Evolutionary conservation across 225 moss, liverwort and hornwort species (phyloP).

Genomic region (Sphagnum contortum): DNA sequence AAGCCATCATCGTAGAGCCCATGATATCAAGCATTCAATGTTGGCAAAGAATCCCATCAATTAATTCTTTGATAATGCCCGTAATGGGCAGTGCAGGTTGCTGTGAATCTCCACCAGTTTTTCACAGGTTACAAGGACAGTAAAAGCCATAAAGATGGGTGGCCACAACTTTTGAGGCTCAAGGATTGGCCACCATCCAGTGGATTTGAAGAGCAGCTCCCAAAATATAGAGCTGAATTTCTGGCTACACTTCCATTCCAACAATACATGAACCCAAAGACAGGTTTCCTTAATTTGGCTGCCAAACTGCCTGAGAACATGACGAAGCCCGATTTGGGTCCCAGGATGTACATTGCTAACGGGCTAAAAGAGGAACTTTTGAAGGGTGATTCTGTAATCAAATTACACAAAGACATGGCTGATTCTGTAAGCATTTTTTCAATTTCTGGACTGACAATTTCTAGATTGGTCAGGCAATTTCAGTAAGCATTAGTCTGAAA

Average conservation of each 20-base stretch:
- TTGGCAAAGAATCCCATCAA: too few species aligned
- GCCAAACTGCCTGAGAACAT: slow-evolving; percentile 61
- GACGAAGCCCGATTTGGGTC: slow-evolving; percentile 81
- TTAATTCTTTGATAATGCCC: background rate
- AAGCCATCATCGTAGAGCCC: too few species aligned
- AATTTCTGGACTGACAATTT: too few species aligned
- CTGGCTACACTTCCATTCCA: slow-evolving; percentile 77
- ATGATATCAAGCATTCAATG: too few species aligned
- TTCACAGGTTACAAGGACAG: slow-evolving; percentile 74
- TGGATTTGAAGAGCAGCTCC: slow-evolving; percentile 83
- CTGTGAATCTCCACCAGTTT: slow-evolving; percentile 93
- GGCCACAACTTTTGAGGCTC: slow-evolving; percentile 92
- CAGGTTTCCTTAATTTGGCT: slow-evolving; percentile 76
- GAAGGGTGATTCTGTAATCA: slow-evolving; percentile 90
- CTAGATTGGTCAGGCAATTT: too few species aligned
- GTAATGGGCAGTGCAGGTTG: slow-evolving; percentile 39
- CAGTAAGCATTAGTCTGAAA: too few species aligned
- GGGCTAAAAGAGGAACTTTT: slow-evolving; percentile 71
- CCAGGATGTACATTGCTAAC: slow-evolving; percentile 93
- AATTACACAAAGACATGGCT: slow-evolving; percentile 96
- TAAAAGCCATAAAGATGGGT: slow-evolving; percentile 54
- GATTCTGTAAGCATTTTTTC: slow-evolving; percentile 55
- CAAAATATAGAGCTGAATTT: slow-evolving; percentile 80
- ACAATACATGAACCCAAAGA: slow-evolving; percentile 70
- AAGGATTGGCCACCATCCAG: slow-evolving; percentile 96